phyloP scores from a whole-genome alignment of 371 early-diverging fungal genomes.

The Nematocida sp. region DNA sequence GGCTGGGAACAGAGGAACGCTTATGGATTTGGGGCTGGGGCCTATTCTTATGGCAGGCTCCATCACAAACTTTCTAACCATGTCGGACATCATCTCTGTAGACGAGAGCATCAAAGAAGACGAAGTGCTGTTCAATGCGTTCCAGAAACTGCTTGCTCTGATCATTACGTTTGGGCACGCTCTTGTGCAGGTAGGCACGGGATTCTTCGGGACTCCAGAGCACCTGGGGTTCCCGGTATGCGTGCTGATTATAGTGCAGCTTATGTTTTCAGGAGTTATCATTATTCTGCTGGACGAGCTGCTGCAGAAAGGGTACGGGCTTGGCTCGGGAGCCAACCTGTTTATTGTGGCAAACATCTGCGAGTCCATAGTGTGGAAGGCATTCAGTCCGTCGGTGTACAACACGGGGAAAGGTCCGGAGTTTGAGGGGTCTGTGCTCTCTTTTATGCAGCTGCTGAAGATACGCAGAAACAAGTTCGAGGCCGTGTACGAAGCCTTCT shows the following conservation, averaged over 20 bases:
- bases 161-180: constrained; percentile 92
- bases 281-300: constrained; percentile 96
- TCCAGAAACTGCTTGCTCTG: constrained; percentile 75
- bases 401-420: constrained; percentile 93
- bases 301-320: constrained; percentile 98
- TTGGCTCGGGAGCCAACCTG: constrained; percentile 96
- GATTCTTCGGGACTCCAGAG: constrained; percentile 87
- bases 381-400: constrained; percentile 85
- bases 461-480: constrained; percentile 88
- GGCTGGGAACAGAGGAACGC: constrained; percentile 95
- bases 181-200: constrained; percentile 86
- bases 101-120: constrained; percentile 95
- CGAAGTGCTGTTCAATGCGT: constrained; percentile 87
- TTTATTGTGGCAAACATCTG: constrained; percentile 99
- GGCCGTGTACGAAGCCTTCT: constrained; percentile 93
- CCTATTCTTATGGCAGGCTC: constrained; percentile 97
- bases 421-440: constrained; percentile 93
- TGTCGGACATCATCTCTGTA: constrained; percentile 87
- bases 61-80: constrained; percentile 94
- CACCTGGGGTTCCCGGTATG: constrained; percentile 85
- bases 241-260: constrained; percentile 81
- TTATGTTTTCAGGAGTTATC: constrained; percentile 87
- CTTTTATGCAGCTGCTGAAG: constrained; percentile 84
- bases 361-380: constrained; percentile 97
- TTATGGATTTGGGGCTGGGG: constrained; percentile 98